A percentile compares a stretch with the other conserved stretches of the same genome.
phyloP scores from a whole-genome alignment of 306 rosid genomes.

The Argentina anserina region DNA sequence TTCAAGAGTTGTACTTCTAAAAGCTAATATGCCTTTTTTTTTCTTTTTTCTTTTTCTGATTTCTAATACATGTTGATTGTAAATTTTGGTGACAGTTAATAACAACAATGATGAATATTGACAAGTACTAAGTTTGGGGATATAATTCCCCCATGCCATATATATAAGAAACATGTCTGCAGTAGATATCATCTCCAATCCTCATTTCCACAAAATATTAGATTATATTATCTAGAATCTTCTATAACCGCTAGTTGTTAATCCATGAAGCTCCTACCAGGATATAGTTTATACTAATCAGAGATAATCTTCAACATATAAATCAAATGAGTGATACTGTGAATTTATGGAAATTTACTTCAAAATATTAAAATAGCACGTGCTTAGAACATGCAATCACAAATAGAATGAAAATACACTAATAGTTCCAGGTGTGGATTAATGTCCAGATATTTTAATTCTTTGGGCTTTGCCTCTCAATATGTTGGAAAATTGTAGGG shows the following conservation, averaged over 20 bases:
- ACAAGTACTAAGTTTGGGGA: background rate
- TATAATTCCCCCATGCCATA: background rate
- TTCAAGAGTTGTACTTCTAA: no score
- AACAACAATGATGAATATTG: background rate
- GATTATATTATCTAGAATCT: no score
- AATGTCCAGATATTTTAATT: background rate
- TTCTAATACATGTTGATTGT: background rate
- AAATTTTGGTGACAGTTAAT: background rate
- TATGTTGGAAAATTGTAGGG: background rate
- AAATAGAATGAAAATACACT: background rate
- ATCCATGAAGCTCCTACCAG: no score
- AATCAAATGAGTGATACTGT: background rate
- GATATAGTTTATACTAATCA: background rate
- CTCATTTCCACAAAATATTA: no score
- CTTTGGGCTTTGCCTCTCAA: background rate
- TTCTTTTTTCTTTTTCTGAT: background rate
- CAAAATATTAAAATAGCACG: background rate
- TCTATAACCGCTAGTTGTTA: no score
- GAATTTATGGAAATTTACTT: background rate
- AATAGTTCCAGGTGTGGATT: background rate
- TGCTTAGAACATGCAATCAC: background rate
- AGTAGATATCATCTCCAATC: no score
- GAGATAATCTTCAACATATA: background rate
- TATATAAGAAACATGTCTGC: background rate
- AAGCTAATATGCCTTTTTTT: background rate